Evolutionary conservation across 1,284 basidiomycete species (phyloP).

Genomic region (Irpex lacteus): DNA sequence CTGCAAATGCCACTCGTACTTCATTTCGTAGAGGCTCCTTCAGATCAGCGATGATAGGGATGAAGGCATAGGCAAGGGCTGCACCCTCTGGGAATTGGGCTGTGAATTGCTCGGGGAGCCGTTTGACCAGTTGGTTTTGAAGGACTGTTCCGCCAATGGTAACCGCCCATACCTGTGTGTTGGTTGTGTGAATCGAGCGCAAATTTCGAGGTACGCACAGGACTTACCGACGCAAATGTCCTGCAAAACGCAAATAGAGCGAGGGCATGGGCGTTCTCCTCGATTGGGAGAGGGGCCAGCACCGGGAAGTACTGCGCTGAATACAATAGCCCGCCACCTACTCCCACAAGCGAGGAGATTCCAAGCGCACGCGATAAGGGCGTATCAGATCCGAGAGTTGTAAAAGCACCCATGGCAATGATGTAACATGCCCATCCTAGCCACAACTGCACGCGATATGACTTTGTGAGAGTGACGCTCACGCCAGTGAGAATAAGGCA

Average conservation of each 20-base stretch:
- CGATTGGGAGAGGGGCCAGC: slow-evolving; percentile 20
- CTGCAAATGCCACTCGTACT: too few species aligned
- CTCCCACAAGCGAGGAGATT: slow-evolving; percentile 20
- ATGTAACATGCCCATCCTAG: slow-evolving; percentile 27
- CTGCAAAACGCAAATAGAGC: slow-evolving; percentile 24
- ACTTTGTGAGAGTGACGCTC: slow-evolving; percentile 26
- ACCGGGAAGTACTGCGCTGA: slow-evolving; percentile 28
- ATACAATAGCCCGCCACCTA: slow-evolving; percentile 25
- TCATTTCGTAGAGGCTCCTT: too few species aligned
- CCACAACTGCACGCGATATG: slow-evolving; percentile 30
- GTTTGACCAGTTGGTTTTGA: too few species aligned
- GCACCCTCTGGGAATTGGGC: too few species aligned
- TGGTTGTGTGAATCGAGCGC: too few species aligned
- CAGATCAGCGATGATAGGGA: too few species aligned
- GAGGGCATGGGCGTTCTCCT: slow-evolving; percentile 20
- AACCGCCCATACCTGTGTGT: too few species aligned
- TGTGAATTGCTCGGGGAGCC: too few species aligned
- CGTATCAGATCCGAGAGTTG: slow-evolving; percentile 28
- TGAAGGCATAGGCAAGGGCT: too few species aligned
- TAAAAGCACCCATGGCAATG: slow-evolving; percentile 24
- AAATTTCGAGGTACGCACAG: too few species aligned
- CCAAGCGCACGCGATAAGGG: slow-evolving; percentile 17
- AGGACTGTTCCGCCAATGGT: too few species aligned
- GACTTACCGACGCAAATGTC: slow-evolving; percentile 19
- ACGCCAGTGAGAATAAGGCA: slow-evolving; percentile 30